Evolutionary conservation across 169 alveolate genomes (phyloP), one percentile per base, ranked within the genome.

Genomic region (Plasmodium gallinaceum): DNA sequence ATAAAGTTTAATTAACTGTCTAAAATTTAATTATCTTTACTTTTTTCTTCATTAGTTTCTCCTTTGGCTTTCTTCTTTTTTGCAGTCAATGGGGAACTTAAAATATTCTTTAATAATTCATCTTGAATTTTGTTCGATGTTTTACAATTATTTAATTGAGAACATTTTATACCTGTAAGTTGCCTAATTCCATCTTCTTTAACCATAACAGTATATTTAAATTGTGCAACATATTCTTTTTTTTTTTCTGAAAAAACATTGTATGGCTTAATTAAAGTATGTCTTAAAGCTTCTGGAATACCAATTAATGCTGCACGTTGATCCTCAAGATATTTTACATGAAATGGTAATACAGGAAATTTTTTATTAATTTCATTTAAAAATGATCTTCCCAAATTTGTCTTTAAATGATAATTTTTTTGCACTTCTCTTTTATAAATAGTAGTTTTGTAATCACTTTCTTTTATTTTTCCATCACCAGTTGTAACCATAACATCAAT

Each of bases 211-310:
- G 98, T 96, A 91, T 94, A 96, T 90, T 95, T 97, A 95, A 97
- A 98, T 89, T 97, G 97, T 12, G 99, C 98, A 16, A 98, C 99
- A 71, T 94, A 66, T 74, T 97, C 99, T 52, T 97, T 97, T 72
- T 94, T 85, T 90, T 97, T 97, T 86, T 96, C 99, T 20, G 96
- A 88, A 46, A 96, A 90, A 43, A 98, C 99, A 26, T 97, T 98
- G 93, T 97, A 98, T 39, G 98, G 97, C 69, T 97, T 95, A 22
- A 98, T 93, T 72, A 98, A 94, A 72, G 97, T 98, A 90, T 98
- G 99, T 75, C 98, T 96, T 73, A 97, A 76, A 51, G 99, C 98
- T 94, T 98, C 99, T 51, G 98, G 97, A 43, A 98, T 98, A 10
- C 99, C 99, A 51, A 96, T 94, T 93, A 97, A 80, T 2, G 94